These are phyloP conservation scores for Esteya vermicola DNA, from an alignment of 2,329 filamentous ascomycete genomes.

Conservation along the genomic window DNA sequence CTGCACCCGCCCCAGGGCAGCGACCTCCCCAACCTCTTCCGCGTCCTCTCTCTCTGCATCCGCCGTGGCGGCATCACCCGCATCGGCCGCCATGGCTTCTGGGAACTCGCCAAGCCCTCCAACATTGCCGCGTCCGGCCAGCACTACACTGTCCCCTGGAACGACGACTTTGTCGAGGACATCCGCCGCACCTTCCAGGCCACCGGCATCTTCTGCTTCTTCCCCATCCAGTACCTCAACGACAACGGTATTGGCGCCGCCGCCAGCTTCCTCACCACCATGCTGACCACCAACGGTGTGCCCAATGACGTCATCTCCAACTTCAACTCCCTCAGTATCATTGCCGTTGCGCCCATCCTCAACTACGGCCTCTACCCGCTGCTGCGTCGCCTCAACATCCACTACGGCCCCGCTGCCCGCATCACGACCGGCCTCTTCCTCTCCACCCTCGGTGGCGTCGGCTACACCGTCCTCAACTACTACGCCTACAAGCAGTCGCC, in stretches of 20 bases:
- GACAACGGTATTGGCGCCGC: constrained; percentile 36
- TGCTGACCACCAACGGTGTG: constrained; percentile 43
- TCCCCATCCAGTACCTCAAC: constrained; percentile 29
- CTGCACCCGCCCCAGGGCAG: constrained; percentile 30
- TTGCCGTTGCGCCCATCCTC: constrained; percentile 60
- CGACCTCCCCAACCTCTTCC: constrained; percentile 28
- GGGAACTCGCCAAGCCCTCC: constrained; percentile 57
- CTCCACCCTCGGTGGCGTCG: constrained; percentile 29
- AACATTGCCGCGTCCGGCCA: constrained; percentile 28
- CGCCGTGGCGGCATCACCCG: constrained; percentile 22
- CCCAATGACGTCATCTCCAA: constrained; percentile 68
- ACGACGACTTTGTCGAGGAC: constrained; percentile 20
- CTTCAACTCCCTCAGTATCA: constrained; percentile 57
- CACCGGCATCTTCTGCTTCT: constrained; percentile 52
- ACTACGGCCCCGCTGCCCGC: constrained; percentile 62
- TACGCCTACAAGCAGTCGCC: constrained; percentile 27
- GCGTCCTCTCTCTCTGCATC: constrained; percentile 24
- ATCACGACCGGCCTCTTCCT: constrained; percentile 44
- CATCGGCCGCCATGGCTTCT: constrained; percentile 35
- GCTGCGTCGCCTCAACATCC: constrained; percentile 47
- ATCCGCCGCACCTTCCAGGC: constrained; percentile 53
- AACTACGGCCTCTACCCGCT: constrained; percentile 55
- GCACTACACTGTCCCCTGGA: constrained; percentile 38
- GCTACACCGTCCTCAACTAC: constrained; percentile 26
- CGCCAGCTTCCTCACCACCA: constrained; percentile 30